These are phyloP conservation scores for Chalaropsis thielavioides DNA, from an alignment of 2,329 filamentous ascomycete genomes.

Conservation along the genomic window DNA sequence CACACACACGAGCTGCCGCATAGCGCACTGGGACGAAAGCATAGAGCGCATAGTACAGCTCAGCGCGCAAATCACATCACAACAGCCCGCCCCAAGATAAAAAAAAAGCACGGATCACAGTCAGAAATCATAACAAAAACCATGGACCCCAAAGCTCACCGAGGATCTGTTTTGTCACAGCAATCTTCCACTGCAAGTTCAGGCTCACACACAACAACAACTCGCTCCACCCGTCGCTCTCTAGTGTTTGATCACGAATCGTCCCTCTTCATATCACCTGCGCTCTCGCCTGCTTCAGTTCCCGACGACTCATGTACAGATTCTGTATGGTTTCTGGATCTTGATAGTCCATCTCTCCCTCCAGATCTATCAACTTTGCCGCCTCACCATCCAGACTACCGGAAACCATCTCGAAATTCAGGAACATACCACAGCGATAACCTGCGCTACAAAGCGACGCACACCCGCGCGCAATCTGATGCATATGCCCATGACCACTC, in stretches of 20 bases:
- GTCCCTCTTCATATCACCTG: conserved; percentile 16
- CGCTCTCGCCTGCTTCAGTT: conserved; percentile 9
- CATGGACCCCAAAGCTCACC: conserved; percentile 5
- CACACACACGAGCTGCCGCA: background rate
- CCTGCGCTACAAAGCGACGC: background rate
- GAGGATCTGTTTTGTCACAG: conserved; percentile 15
- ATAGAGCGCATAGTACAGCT: conserved; percentile 2
- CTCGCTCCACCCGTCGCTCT: conserved; percentile 8
- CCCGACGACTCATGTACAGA: conserved; percentile 9
- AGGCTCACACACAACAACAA: conserved; percentile 1
- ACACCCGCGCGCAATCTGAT: background rate
- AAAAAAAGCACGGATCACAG: background rate
- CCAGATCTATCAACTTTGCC: background rate
- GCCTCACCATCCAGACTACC: background rate
- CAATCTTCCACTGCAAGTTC: conserved; percentile 10
- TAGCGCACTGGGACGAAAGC: background rate
- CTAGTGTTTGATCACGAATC: conserved; percentile 17
- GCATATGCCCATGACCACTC: background rate
- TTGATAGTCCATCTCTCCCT: background rate
- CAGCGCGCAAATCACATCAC: conserved; percentile 2
- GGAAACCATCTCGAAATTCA: background rate
- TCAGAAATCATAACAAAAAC: background rate
- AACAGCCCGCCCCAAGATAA: background rate
- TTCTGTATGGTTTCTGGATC: conserved; percentile 12
- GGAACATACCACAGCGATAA: background rate